Evolutionary conservation across 202 grass and related monocot genomes (phyloP).

Genomic region (Setaria italica): DNA sequence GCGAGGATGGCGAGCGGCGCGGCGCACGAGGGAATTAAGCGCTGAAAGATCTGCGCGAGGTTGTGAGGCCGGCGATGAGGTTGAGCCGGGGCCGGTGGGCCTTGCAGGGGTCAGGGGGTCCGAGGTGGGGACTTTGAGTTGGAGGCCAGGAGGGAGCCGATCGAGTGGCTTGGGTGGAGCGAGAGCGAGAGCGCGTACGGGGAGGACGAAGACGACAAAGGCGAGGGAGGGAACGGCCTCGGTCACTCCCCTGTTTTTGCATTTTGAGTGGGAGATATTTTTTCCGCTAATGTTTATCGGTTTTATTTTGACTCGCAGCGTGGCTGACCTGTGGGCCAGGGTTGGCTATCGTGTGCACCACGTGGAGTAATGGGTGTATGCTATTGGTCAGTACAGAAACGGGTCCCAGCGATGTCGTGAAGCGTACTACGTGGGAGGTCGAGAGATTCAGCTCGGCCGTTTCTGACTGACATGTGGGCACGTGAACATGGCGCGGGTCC

Average conservation of each 20-base stretch:
- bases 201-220: conserved; percentile 27
- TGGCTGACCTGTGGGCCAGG: not conserved
- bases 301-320: not conserved
- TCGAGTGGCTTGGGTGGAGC: conserved; percentile 26
- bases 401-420: not conserved
- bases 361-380: conserved; percentile 6
- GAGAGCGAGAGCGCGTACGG: conserved; percentile 5
- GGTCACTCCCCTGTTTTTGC: not conserved
- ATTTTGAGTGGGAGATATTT: conserved; percentile 10
- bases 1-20: conserved; percentile 8
- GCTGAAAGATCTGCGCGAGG: conserved; percentile 22
- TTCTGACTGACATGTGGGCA: no score
- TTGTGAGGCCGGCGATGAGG: conserved; percentile 28
- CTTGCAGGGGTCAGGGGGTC: not conserved
- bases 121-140: conserved; percentile 1
- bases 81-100: not conserved
- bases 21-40: conserved; percentile 48
- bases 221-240: conserved; percentile 6
- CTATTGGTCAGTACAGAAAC: not conserved
- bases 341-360: not conserved
- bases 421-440: not conserved
- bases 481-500: no score
- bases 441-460: no score
- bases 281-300: not conserved
- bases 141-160: conserved; percentile 34